A percentile compares a stretch with the other conserved stretches of the same genome.
Conservation (phyloP, 805 yeast species). For the Candida incommunis region DNA sequence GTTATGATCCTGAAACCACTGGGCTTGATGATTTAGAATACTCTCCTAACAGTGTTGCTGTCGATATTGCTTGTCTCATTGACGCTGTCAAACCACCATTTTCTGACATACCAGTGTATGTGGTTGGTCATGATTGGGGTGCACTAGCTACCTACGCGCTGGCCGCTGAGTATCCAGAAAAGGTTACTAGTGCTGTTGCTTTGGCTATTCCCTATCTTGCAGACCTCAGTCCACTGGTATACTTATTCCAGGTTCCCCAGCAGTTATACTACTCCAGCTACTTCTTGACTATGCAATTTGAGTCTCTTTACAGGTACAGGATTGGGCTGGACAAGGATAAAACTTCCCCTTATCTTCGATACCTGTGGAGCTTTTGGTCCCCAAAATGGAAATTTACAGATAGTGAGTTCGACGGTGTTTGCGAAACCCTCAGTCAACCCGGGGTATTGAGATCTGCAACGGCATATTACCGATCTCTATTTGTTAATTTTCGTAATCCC, state of each 20-base stretch:
- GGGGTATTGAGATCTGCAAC: constrained; percentile 14
- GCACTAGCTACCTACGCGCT: constrained; percentile 12
- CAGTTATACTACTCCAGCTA: constrained; percentile 16
- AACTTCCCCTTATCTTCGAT: constrained; percentile 9
- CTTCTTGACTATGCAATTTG: constrained; percentile 15
- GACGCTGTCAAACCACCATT: constrained; percentile 6
- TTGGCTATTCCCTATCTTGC: constrained; percentile 15
- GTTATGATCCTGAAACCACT: constrained; percentile 15
- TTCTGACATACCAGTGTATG: constrained; percentile 9
- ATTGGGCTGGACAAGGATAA: neutral
- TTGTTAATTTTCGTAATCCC: neutral
- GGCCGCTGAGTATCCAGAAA: constrained; percentile 10
- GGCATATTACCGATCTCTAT: constrained; percentile 13
- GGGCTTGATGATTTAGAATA: constrained; percentile 6
- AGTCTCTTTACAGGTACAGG: constrained; percentile 3
- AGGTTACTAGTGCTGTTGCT: constrained; percentile 9
- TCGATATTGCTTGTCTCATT: constrained; percentile 9
- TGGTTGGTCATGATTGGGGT: constrained; percentile 20
- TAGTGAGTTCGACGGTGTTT: constrained; percentile 9
- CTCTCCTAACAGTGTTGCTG: constrained; percentile 8
- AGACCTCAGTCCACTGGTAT: constrained; percentile 4
- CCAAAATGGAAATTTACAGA: constrained; percentile 11
- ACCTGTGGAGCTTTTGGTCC: constrained; percentile 15
- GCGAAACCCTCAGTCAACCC: constrained; percentile 10
- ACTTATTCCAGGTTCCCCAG: constrained; percentile 7